Base-by-base conservation (phyloP, 2,329 filamentous ascomycete genomes). In the Botrytis deweyae region DNA sequence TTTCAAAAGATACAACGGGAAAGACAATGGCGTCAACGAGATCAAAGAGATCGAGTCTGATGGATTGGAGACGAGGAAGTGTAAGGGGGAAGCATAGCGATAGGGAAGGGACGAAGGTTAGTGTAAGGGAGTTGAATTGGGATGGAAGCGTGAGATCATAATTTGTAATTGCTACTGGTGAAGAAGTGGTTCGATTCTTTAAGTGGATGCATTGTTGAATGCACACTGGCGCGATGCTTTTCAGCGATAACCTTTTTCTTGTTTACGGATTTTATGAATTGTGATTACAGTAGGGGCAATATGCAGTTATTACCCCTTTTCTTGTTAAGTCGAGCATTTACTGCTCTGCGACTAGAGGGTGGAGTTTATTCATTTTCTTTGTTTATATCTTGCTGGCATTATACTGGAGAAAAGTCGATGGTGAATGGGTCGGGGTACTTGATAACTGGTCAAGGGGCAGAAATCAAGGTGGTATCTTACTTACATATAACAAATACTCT, bases 211-310 rank as follows among this genome's bases (percentile, higher is more conserved):
- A 68, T 72, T 59, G 16, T 40, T 61, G 40, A 42, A 36, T 61
- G 71, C 40, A 68, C 55, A 40, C 36, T 46, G 38, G 38, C 59
- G 63, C 71, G 52, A 72, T 72, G 52, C 38, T 59, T 61, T 72
- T 72, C 63, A 69, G 71, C 40, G 71, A 46, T 10, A 67, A 29
- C 59, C 33, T 58, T 59, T 70, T 69, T 29, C 20, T 72, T 72
- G 16, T 40, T 69, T 72, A 72, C 59, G 71, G 63, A 72, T 62
- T 40, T 72, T 69, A 72, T 59, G 71, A 72, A 72, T 68, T 69
- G 52, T 42, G 49, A 58, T 58, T 69, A 59, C 66, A 42, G 49
- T 69, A 59, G 36, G 52, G 38, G 52, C 14, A 22, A 46, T 49
- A n/a, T 44, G 20, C 38, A 65, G 71, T n/a, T 42, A 25, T 36